Base-by-base conservation (phyloP, 257 asterid species). In the Primulina huaijiensis region DNA sequence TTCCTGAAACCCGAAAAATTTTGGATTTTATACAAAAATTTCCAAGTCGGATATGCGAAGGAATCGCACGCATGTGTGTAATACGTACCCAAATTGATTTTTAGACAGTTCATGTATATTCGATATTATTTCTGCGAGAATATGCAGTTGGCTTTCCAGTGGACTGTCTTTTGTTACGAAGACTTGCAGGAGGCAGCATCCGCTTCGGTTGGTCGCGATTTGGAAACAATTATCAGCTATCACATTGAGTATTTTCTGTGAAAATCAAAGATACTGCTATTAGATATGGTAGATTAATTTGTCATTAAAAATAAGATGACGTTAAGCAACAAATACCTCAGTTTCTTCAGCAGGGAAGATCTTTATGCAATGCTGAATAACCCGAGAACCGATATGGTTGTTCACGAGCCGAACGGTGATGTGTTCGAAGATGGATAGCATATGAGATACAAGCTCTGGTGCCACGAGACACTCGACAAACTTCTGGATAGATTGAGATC, bases 141-240 rank as follows among this genome's bases (percentile, higher is more conserved):
- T 43, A 3, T 17, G 53, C 17, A 5, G n/a, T 14, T 43, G 53
- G 53, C 53, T 43, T 14, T 43, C 53, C 53, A 43, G 53, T 11
- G 53, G 17, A 43, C 53, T 11, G 6, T 43, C 53, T 43, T 43
- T 43, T 12, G n/a, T 43, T 43, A 43, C 3, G 53, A 43, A 12
- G 17, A 43, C 1, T 38, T 64, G 69, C 17, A 64, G 12, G 65
- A 81, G 78, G 21, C 89, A 84, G 75, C 89, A 84, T 14, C 89
- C 89, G 21, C 78, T 69, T 30, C 77, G 82, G 64, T 84, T 78
- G 52, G 83, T 74, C 10, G 89, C 89, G 38, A 84, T 77, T 3
- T 79, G 77, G 43, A 75, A 69, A 62, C 82, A 79, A 66, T 65
- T 74, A 34, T 65, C 80, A n/a, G 79, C 69, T 31, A 83, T 84